Conservation (phyloP, 2,329 filamentous ascomycete genomes). For the Alternaria sp. region DNA sequence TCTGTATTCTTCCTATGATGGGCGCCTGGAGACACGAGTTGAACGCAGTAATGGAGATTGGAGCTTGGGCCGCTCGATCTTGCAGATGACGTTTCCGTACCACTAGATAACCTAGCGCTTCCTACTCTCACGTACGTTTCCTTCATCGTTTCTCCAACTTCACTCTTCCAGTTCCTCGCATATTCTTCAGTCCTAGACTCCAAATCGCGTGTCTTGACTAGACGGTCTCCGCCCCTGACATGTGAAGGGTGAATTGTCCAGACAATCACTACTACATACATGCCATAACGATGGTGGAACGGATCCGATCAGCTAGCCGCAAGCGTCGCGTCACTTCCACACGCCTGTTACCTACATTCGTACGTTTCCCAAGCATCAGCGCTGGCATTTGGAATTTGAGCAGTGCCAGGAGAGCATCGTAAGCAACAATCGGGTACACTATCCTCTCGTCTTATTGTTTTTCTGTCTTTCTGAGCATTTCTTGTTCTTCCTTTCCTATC, state of each 20-base stretch:
- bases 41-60: not conserved
- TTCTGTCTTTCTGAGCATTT: not conserved
- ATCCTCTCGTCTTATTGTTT: not conserved
- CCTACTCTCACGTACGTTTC: not conserved
- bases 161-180: not conserved
- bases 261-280: too few species aligned
- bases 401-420: not conserved
- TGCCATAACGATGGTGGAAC: not conserved
- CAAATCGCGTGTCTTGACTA: not conserved
- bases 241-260: not conserved
- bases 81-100: constrained; percentile 12
- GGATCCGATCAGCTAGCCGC: not conserved
- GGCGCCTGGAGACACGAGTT: not conserved
- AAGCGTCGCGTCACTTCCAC: not conserved
- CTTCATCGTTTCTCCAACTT: not conserved
- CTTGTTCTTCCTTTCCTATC: not conserved
- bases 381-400: not conserved
- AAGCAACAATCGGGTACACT: not conserved
- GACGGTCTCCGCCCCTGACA: not conserved
- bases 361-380: not conserved
- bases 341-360: not conserved
- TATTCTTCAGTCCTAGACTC: not conserved
- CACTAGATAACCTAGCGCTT: constrained; percentile 1
- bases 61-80: constrained; percentile 3
- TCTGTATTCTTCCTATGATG: not conserved